Base-by-base conservation (phyloP, 257 asterid species). In the Solanum peruvianum region DNA sequence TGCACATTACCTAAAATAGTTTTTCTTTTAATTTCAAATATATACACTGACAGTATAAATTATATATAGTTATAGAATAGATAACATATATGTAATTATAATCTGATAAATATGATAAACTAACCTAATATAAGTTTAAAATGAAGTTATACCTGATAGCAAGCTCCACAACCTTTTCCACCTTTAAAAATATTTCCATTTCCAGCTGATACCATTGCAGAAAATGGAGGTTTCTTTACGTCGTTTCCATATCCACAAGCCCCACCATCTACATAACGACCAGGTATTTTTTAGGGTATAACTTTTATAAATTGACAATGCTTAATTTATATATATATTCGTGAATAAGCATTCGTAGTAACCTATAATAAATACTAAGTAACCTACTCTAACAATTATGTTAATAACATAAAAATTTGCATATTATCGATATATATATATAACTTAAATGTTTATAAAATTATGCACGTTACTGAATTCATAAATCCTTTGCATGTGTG, bases 151-250 rank as follows among this genome's bases (percentile, higher is more conserved):
- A 92, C 93, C 92, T 56, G 37, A 73, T 90, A 90, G 88, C 95
- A 93, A 58, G 77, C 52, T 16, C 95, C 94, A 20, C 94, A 93
- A 10, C 94, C 95, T 69, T 27, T 42, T 84, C 94, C 94, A 0
- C 64, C 52, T 85, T 85, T 58, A 21, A 87, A 92, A 11, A 91
- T 1, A 37, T 86, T 82, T 1, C 18, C 14, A 60, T 93, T 91
- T 76, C 93, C 94, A 0, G 94, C 92, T 4, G 95, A 89, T 66
- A 91, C 87, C 86, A 91, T 7, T 16, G 90, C 89, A 76, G 71
- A 9, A 72, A 33, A 92, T 2, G 93, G 91, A 7, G 86, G 67
- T 18, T 42, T 25, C 9, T 3, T 85, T 2, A 91, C 90, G 42
- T 90, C 92, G 18, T 60, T 29, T 15, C 4, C 90, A 27, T 87